Evolutionary conservation across 768 basidiomycete species (phyloP).

Genomic region (Mycena filopes): DNA sequence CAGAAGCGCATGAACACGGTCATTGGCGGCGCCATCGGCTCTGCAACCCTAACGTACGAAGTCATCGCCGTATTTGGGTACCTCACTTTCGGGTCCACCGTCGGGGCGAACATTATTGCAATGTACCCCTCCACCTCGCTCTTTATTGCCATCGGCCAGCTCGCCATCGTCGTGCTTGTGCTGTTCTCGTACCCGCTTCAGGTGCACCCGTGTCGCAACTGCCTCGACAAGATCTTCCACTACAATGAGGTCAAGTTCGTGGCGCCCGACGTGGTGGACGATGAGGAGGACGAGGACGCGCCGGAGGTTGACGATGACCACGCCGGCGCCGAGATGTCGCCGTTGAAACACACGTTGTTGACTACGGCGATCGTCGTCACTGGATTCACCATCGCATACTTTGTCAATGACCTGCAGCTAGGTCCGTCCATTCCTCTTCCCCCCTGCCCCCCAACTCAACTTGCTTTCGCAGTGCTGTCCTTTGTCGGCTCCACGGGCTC

Average conservation of each 20-base stretch:
- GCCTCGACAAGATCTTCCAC: conserved; percentile 89
- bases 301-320: conserved; percentile 64
- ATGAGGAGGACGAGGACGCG: conserved; percentile 58
- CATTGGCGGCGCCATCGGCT: conserved; percentile 87
- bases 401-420: conserved; percentile 81
- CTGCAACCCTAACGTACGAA: conserved; percentile 86
- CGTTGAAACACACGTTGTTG: conserved; percentile 73
- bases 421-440: conserved; percentile 56
- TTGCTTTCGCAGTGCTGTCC: conserved; percentile 73
- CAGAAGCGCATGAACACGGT: conserved; percentile 89
- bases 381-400: conserved; percentile 80
- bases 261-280: conserved; percentile 50
- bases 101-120: conserved; percentile 92
- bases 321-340: conserved; percentile 68
- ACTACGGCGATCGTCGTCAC: conserved; percentile 72
- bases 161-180: conserved; percentile 92
- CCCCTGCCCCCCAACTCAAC: not conserved
- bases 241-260: conserved; percentile 50
- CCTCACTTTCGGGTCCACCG: conserved; percentile 91
- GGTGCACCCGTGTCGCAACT: conserved; percentile 92
- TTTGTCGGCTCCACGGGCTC: conserved; percentile 98
- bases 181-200: conserved; percentile 95
- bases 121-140: conserved; percentile 93
- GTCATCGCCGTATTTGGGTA: conserved; percentile 91
- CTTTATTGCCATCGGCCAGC: conserved; percentile 92